These are phyloP conservation scores for Sugiyamaella neomexicana DNA, from an alignment of 1,139 yeast species.

Conservation along the genomic window DNA sequence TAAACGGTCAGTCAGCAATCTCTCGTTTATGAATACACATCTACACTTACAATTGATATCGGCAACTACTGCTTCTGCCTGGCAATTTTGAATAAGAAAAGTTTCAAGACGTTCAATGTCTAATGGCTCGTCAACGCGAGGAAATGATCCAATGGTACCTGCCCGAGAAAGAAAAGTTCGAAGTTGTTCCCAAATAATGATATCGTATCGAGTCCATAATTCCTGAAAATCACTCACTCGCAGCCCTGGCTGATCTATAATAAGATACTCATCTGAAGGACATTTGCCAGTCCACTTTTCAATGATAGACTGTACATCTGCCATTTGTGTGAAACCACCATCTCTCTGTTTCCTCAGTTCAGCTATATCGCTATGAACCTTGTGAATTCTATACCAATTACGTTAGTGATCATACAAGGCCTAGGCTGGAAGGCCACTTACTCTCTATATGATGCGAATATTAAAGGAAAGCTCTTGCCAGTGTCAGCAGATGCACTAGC, in stretches of 20 bases:
- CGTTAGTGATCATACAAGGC: neutral
- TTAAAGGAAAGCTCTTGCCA: slow-evolving; percentile 28
- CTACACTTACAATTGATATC: slow-evolving; percentile 30
- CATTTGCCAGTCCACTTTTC: slow-evolving; percentile 58
- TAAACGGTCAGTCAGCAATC: slow-evolving; percentile 32
- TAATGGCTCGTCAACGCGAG: slow-evolving; percentile 50
- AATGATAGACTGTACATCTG: slow-evolving; percentile 50
- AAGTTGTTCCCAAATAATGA: slow-evolving; percentile 52
- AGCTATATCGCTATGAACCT: slow-evolving; percentile 35
- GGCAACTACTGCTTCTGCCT: slow-evolving; percentile 46
- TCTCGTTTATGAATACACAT: too few species aligned
- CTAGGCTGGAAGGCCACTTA: slow-evolving; percentile 19
- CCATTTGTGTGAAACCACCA: slow-evolving; percentile 35
- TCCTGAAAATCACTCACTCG: slow-evolving; percentile 55
- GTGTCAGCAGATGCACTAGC: neutral
- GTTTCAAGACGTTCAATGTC: slow-evolving; percentile 52
- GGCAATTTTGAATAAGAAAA: slow-evolving; percentile 49
- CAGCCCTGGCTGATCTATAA: slow-evolving; percentile 72
- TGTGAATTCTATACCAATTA: slow-evolving; percentile 37
- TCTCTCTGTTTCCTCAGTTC: slow-evolving; percentile 27
- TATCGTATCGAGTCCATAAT: slow-evolving; percentile 32
- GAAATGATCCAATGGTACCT: slow-evolving; percentile 64
- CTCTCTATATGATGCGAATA: slow-evolving; percentile 33
- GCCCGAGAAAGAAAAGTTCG: slow-evolving; percentile 57
- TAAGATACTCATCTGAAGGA: slow-evolving; percentile 65